Percentiles rank a stretch among this genome's conserved stretches.
Conservation (phyloP, 345 rosid genomes). For the Cardiospermum halicacabum region DNA sequence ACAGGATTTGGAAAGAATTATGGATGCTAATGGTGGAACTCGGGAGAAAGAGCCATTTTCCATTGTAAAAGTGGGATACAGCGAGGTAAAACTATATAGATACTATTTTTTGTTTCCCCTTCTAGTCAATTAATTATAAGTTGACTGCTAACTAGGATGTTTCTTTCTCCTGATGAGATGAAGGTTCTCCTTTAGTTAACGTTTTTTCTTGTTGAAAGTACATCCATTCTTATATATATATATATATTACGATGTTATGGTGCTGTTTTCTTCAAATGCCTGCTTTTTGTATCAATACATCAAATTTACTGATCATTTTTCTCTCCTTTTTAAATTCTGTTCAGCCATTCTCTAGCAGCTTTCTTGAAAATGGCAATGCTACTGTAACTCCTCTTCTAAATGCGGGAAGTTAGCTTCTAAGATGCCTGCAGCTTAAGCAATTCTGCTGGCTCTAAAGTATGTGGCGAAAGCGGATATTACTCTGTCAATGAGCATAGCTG, state of each 20-base stretch:
- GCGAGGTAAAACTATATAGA: slow-evolving; percentile 45
- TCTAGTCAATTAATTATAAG: neutral
- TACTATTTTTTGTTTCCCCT: no score
- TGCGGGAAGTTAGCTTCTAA: slow-evolving; percentile 29
- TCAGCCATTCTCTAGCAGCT: slow-evolving; percentile 65
- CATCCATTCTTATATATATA: neutral
- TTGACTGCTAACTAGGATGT: neutral
- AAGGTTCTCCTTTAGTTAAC: neutral
- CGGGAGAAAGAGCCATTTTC: slow-evolving; percentile 82
- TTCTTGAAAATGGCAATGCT: slow-evolving; percentile 54
- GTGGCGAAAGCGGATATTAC: slow-evolving; percentile 1
- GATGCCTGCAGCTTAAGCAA: neutral
- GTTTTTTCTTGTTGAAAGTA: neutral
- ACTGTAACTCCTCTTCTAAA: slow-evolving; percentile 48
- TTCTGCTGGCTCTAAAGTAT: neutral
- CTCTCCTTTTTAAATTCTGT: slow-evolving; percentile 16
- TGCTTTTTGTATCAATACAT: slow-evolving; percentile 1
- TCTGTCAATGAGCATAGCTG: neutral
- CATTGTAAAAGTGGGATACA: slow-evolving; percentile 38
- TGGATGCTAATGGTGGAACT: slow-evolving; percentile 54
- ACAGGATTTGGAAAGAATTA: slow-evolving; percentile 76
- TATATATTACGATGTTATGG: no score
- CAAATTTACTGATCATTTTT: slow-evolving; percentile 9
- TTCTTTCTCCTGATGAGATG: neutral
- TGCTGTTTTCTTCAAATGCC: neutral